Evolutionary conservation across 768 basidiomycete species (phyloP).

Genomic region (Daedaleopsis nitida): DNA sequence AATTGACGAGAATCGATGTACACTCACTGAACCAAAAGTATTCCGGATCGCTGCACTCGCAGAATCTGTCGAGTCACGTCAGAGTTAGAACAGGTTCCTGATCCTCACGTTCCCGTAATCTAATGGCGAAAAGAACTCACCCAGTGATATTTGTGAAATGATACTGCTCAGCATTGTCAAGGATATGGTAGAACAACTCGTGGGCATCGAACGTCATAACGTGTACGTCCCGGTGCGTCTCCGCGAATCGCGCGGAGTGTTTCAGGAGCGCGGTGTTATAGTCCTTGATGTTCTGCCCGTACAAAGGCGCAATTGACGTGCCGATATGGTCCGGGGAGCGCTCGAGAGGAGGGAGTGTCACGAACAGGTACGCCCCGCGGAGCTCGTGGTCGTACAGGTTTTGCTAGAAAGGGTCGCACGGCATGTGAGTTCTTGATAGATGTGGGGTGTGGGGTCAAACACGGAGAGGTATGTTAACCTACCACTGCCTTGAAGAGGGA

Average conservation of each 20-base stretch:
- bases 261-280: constrained; percentile 5
- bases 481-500: constrained; percentile 54
- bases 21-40: constrained; percentile 58
- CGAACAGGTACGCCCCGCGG: constrained; percentile 13
- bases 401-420: constrained; percentile 32
- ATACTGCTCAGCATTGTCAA: constrained; percentile 41
- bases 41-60: constrained; percentile 46
- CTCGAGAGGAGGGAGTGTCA: constrained; percentile 1
- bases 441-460: neutral
- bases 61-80: constrained; percentile 37
- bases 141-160: constrained; percentile 52
- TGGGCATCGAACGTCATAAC: constrained; percentile 53
- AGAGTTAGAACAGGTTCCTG: neutral
- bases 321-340: constrained; percentile 16
- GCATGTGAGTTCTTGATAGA: constrained; percentile 1
- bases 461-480: constrained; percentile 20
- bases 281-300: constrained; percentile 8
- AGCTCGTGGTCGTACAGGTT: constrained; percentile 42
- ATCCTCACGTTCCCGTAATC: neutral
- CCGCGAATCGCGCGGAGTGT: neutral
- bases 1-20: constrained; percentile 12
- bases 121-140: constrained; percentile 23
- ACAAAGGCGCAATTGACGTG: neutral
- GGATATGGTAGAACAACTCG: constrained; percentile 47
- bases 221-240: constrained; percentile 14